Evolutionary conservation across 768 basidiomycete genomes (phyloP), one percentile per base, ranked within the genome.

Genomic region (Amylocystis lapponica): DNA sequence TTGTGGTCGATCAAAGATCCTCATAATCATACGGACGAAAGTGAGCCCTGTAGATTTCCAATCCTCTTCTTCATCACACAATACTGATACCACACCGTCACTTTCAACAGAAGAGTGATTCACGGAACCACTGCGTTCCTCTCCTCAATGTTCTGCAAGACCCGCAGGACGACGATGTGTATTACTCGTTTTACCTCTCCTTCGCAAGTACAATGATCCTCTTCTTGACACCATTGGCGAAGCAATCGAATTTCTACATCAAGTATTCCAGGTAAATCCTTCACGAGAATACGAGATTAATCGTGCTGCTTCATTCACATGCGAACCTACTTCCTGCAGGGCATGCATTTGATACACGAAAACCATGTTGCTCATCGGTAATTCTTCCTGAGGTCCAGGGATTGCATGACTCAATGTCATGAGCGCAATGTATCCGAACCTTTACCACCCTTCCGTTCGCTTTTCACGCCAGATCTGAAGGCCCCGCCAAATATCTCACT

Each of bases 321-420:
- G 10, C 30, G 11, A 22, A 2, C 11, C 16, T 21, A 26, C 17
- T 39, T 3, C 33, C 17, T n/a, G 2, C 29, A 67, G 66, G 66
- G 66, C 0, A 39, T 69, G 2, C 49, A 53, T 21, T 66, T 66
- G 40, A 61, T 68, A 52, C 66, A 70, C 45, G 45, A 53, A 4
- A 51, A 66, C 37, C 49, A 50, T 11, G 48, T 68, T 4, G 66
- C 66, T 10, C 67, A 69, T 43, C 43, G 62, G 66, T 66, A 31
- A 3, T 60, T 37, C n/a, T 22, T 16, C 13, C 9, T 13, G 13
- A 19, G 21, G n/a, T 3, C 23, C 33, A 52, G 48, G 13, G 55
- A 60, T 27, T 47, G 48, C 26, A 27, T 16, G 26, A 5, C 17
- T 39, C 4, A 55, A 55, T 26, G 46, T 55, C 34, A 50, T 55